phyloP scores from a whole-genome alignment of 2,329 filamentous ascomycete genomes.

The Xylaria arbuscula region DNA sequence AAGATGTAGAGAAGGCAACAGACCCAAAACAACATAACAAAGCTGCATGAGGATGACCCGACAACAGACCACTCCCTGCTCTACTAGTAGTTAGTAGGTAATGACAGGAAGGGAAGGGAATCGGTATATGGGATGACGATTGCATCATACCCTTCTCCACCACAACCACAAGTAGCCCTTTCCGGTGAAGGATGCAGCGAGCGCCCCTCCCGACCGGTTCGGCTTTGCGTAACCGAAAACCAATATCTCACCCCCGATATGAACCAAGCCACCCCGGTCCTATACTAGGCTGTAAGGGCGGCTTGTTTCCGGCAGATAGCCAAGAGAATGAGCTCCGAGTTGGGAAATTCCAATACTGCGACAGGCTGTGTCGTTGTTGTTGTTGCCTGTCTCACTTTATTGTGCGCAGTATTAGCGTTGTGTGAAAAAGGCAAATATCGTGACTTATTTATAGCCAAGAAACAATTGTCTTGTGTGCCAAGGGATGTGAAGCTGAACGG shows the following conservation, averaged over 20 bases:
- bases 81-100: not conserved
- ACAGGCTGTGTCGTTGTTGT: not conserved
- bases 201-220: slow-evolving; percentile 31
- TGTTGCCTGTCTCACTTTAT: not conserved
- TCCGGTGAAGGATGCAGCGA: slow-evolving; percentile 11
- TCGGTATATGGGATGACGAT: slow-evolving; percentile 21
- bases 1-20: not conserved
- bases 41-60: slow-evolving; percentile 20
- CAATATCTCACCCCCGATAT: not conserved
- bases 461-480: not conserved
- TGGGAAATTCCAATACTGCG: slow-evolving; percentile 6
- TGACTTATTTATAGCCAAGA: slow-evolving; percentile 7
- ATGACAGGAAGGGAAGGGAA: not conserved
- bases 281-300: not conserved
- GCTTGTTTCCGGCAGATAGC: slow-evolving; percentile 1
- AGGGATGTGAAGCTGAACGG: not conserved
- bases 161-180: slow-evolving; percentile 18
- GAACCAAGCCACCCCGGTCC: slow-evolving; percentile 12
- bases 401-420: no score
- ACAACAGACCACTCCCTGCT: slow-evolving; percentile 15
- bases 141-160: slow-evolving; percentile 37
- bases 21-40: not conserved
- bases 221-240: slow-evolving; percentile 22
- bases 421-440: not conserved
- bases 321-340: not conserved